Conservation (phyloP, 1,284 basidiomycete species). For the Peniophora sp. region DNA sequence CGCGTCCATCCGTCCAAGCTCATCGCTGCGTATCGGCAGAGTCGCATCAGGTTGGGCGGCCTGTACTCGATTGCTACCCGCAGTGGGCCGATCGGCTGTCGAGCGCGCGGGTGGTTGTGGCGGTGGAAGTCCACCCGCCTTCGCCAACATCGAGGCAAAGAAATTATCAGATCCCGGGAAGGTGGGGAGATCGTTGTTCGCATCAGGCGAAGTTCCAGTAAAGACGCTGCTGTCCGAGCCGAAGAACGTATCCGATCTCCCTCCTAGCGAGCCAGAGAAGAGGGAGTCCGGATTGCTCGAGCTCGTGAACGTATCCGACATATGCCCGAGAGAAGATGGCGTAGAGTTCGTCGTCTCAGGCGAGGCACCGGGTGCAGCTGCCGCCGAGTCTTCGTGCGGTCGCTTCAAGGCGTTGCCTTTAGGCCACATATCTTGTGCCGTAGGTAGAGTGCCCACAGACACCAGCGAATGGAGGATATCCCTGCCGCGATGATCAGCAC, state of each 20-base stretch:
- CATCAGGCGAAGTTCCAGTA: background rate
- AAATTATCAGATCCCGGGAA: background rate
- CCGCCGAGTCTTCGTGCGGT: background rate
- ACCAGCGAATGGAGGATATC: conserved; percentile 62
- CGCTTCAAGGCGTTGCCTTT: conserved; percentile 48
- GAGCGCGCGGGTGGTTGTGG: conserved; percentile 4
- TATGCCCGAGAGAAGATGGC: background rate
- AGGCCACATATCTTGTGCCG: conserved; percentile 42
- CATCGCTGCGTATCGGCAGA: conserved; percentile 45
- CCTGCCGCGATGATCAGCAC: conserved; percentile 25
- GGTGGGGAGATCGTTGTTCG: background rate
- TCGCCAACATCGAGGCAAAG: background rate
- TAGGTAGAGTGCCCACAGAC: conserved; percentile 52
- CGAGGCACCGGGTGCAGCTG: background rate
- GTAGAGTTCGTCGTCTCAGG: background rate
- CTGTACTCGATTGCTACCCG: conserved; percentile 14
- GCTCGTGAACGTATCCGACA: background rate
- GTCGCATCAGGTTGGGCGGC: background rate
- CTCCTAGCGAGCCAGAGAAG: background rate
- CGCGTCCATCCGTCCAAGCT: conserved; percentile 34
- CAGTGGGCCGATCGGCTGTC: conserved; percentile 14
- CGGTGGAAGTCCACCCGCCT: background rate
- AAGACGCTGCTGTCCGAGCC: no score
- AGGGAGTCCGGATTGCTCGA: background rate
- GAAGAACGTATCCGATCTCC: no score